Percentiles rank a stretch among this genome's conserved stretches.
These are phyloP conservation scores for Backusella psychrophila DNA, from an alignment of 192 early-diverging fungal genomes.

Conservation along the genomic window DNA sequence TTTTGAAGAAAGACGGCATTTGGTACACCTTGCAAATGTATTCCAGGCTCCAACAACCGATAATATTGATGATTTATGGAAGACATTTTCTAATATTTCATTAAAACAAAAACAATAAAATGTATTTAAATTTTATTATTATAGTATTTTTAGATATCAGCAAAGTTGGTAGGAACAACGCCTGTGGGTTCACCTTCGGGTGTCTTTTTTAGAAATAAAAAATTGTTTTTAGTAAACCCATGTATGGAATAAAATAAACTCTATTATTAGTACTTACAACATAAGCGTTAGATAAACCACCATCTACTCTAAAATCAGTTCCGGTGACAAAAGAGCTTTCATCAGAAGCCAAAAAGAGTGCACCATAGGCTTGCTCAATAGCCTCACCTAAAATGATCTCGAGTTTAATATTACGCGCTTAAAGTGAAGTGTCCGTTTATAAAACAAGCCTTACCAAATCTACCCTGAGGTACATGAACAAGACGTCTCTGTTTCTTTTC, in stretches of 20 bases:
- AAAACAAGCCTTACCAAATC: constrained; percentile 57
- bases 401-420: background rate
- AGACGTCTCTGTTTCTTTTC: constrained; percentile 81
- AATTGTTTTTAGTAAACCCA: background rate
- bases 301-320: constrained; percentile 80
- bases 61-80: background rate
- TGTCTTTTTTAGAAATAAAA: constrained; percentile 28
- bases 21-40: constrained; percentile 20
- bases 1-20: constrained; percentile 3
- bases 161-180: constrained; percentile 31
- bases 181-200: constrained; percentile 41
- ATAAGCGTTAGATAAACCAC: constrained; percentile 78
- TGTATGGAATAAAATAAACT: background rate
- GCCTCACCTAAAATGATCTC: constrained; percentile 57
- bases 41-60: constrained; percentile 11
- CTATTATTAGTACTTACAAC: constrained; percentile 40
- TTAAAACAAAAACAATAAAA: constrained; percentile 8
- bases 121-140: background rate
- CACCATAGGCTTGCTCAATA: constrained; percentile 81
- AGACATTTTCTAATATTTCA: background rate
- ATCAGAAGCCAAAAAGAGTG: constrained; percentile 80
- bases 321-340: constrained; percentile 79
- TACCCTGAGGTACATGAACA: constrained; percentile 79
- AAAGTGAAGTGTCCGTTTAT: background rate
- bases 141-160: constrained; percentile 11